Evolutionary conservation across 2,329 filamentous ascomycete genomes (phyloP).

Genomic region (Clarireedia hainanense): DNA sequence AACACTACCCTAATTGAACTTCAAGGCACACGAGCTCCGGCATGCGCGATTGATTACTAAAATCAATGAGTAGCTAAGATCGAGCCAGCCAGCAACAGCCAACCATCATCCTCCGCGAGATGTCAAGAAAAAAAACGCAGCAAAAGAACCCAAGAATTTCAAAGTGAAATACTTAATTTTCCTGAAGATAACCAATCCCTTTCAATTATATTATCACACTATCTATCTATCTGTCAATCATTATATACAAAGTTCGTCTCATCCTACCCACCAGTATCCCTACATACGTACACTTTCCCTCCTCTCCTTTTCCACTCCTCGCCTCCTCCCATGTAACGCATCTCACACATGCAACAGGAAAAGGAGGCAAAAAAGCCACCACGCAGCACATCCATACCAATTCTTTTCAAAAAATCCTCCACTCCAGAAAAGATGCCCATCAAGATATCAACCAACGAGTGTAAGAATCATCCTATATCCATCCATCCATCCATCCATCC

Average conservation of each 20-base stretch:
- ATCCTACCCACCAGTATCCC: not conserved
- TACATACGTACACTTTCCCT: not conserved
- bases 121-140: too few species aligned
- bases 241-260: not conserved
- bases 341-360: too few species aligned
- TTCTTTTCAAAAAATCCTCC: not conserved
- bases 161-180: too few species aligned
- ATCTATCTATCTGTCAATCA: not conserved
- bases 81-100: too few species aligned
- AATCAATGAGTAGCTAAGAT: too few species aligned
- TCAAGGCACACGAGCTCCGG: too few species aligned
- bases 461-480: not conserved
- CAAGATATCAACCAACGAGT: not conserved
- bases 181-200: not conserved
- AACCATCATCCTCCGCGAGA: too few species aligned
- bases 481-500: not conserved
- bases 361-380: not conserved
- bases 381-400: too few species aligned
- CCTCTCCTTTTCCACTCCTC: not conserved
- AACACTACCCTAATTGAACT: too few species aligned
- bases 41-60: too few species aligned
- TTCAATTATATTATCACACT: not conserved
- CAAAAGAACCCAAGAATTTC: too few species aligned
- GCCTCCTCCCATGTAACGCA: too few species aligned
- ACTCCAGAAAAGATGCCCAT: not conserved